These are phyloP conservation scores for Sporothrix sp. DNA, from an alignment of 2,329 filamentous ascomycete genomes.

Conservation along the genomic window DNA sequence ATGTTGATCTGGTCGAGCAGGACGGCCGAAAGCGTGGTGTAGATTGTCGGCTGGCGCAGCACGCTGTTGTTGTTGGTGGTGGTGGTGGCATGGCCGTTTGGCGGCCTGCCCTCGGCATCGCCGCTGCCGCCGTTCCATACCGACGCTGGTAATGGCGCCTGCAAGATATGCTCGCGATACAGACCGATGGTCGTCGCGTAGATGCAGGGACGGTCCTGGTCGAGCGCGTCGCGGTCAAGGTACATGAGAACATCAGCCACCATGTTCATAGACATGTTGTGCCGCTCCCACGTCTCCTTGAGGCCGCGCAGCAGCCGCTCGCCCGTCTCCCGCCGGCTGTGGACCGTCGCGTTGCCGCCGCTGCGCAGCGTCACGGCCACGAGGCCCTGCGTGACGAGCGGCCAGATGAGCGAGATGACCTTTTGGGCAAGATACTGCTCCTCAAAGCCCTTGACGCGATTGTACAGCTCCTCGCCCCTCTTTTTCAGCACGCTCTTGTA, in stretches of 20 bases:
- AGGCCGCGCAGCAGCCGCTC: constrained; percentile 73
- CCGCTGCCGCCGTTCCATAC: neutral
- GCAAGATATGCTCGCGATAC: constrained; percentile 78
- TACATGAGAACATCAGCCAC: constrained; percentile 68
- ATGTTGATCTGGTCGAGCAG: constrained; percentile 86
- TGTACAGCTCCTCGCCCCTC: constrained; percentile 72
- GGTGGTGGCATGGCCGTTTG: neutral
- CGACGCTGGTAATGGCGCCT: constrained; percentile 30
- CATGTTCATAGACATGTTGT: constrained; percentile 93
- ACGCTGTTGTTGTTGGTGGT: neutral
- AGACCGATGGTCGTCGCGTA: constrained; percentile 77
- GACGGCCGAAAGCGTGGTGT: constrained; percentile 68
- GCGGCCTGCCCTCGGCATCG: constrained; percentile 12
- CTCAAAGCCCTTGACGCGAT: constrained; percentile 71
- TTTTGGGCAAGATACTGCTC: constrained; percentile 66
- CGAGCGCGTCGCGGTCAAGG: constrained; percentile 74
- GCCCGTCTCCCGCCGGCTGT: constrained; percentile 69
- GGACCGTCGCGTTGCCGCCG: constrained; percentile 50
- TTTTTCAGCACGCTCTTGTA: constrained; percentile 92
- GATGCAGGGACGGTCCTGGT: constrained; percentile 62
- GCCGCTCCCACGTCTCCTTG: constrained; percentile 74
- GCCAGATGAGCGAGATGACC: constrained; percentile 61
- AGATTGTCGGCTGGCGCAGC: constrained; percentile 38
- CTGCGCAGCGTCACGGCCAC: constrained; percentile 50
- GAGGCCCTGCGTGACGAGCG: constrained; percentile 61